Conservation (phyloP, 1,284 basidiomycete genomes). For the Rhodotorula sp. region DNA sequence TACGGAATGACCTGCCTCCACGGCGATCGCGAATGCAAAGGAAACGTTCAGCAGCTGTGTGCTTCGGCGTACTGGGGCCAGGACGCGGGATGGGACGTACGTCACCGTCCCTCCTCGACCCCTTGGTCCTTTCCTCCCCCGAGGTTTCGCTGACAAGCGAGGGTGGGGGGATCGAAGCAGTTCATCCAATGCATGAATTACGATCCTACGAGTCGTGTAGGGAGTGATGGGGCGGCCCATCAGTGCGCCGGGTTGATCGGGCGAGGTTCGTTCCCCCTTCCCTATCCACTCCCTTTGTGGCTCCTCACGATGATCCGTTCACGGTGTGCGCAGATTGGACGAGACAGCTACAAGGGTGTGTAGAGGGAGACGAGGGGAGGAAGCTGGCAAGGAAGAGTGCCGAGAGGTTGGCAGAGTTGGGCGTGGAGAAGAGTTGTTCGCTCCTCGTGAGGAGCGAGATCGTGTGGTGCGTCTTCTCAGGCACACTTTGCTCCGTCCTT, state of each 20-base stretch:
- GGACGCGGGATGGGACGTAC: background rate
- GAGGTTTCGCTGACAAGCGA: too few relatives aligned
- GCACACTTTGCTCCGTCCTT: too few relatives aligned
- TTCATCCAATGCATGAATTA: conserved; percentile 41
- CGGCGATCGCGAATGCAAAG: conserved; percentile 41
- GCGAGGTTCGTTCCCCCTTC: conserved; percentile 23
- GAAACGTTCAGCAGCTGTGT: conserved; percentile 45
- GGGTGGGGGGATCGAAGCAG: too few relatives aligned
- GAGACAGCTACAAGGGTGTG: conserved; percentile 23
- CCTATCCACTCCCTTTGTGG: too few relatives aligned
- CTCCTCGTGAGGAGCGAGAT: conserved; percentile 34
- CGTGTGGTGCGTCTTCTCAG: conserved; percentile 28
- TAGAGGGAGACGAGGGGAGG: conserved; percentile 21
- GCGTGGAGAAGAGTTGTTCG: conserved; percentile 40
- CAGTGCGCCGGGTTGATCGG: conserved; percentile 40
- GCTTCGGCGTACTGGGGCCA: conserved; percentile 26
- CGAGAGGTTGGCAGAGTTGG: conserved; percentile 10
- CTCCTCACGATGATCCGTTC: background rate
- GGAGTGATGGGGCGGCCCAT: conserved; percentile 31
- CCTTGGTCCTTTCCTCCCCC: too few relatives aligned
- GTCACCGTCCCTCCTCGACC: too few relatives aligned
- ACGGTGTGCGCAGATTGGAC: conserved; percentile 14
- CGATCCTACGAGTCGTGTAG: conserved; percentile 37
- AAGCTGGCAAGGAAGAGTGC: conserved; percentile 29
- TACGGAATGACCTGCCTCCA: conserved; percentile 43